Evolutionary conservation across 768 basidiomycete genomes (phyloP).

Genomic region (Cantharellus anzutake): DNA sequence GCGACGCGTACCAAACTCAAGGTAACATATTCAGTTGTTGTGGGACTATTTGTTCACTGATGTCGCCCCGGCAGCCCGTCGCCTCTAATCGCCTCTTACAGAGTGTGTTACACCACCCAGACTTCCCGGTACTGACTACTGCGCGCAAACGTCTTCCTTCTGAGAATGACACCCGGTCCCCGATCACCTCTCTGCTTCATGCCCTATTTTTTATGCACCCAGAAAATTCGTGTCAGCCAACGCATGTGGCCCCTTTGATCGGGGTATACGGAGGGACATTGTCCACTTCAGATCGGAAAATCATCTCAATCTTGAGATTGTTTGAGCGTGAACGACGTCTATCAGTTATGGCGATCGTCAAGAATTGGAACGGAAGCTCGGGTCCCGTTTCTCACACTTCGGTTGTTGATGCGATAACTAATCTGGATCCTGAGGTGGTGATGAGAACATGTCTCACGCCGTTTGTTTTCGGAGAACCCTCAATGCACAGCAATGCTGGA

Average conservation of each 20-base stretch:
- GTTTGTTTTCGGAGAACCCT: too few relatives aligned
- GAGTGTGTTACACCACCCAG: constrained; percentile 47
- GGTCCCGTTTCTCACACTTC: constrained; percentile 24
- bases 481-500: not conserved
- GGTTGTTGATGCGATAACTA: constrained; percentile 46
- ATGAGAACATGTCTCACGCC: constrained; percentile 41
- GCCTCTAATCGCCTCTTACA: constrained; percentile 62
- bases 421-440: constrained; percentile 45
- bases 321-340: constrained; percentile 55
- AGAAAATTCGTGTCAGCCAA: constrained; percentile 65
- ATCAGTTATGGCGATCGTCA: constrained; percentile 44
- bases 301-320: constrained; percentile 59
- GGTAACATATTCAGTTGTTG: constrained; percentile 21
- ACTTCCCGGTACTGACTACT: constrained; percentile 22
- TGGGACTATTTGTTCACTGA: not conserved
- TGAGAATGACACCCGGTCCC: constrained; percentile 19
- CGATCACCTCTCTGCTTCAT: constrained; percentile 37
- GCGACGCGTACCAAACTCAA: constrained; percentile 34
- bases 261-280: constrained; percentile 57
- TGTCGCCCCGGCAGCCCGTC: constrained; percentile 27
- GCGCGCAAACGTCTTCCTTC: constrained; percentile 1
- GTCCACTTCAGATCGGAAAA: constrained; percentile 37
- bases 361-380: constrained; percentile 37
- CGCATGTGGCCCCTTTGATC: constrained; percentile 61
- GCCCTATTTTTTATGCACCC: constrained; percentile 60